Base-by-base conservation (phyloP, 768 basidiomycete species). In the Pulveroboletus sp. region DNA sequence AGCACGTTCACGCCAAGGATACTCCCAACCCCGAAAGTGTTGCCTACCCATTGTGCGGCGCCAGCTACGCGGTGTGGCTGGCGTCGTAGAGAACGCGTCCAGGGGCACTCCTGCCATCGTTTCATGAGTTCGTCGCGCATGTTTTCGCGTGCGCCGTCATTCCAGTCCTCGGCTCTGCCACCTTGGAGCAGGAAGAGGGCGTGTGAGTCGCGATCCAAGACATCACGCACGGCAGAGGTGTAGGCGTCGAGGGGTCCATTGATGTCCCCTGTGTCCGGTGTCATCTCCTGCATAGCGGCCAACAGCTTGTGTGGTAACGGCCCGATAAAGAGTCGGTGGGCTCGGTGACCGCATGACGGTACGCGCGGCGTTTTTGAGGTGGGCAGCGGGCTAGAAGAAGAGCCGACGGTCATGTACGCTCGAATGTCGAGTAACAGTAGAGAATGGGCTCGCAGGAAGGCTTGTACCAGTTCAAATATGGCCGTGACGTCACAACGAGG, bases 21-120 rank as follows among this genome's bases (percentile, higher is more conserved):
- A n/a, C 76, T 76, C 3, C 89, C 89, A 33, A 92, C 73, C 59
- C 89, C 85, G 54, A 92, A 92, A 51, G 82, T 87, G 21, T 74
- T 74, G 26, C 89, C 87, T 27, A 86, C 76, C 86, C 86, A 90
- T 18, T 68, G 72, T 13, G 62, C 67, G 14, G 56, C 47, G n/a
- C 47, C 33, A 15, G 21, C 13, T 14, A 9, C 17, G 9, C 39
- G 52, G 47, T 33, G 55, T 41, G 35, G 30, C 13, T 48, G 64
- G n/a, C 63, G 68, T 30, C 60, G 66, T 65, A 76, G 70, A 38
- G 75, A 61, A 47, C 66, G 56, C 1, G 77, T 80, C 84, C 87
- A 90, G 46, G 84, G 82, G 45, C 78, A 86, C 36, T 81, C 74
- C 56, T 72, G 75, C 86, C 86, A 89, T 14, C 74, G 73, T 42